Conservation (phyloP, 352 stramenopile species). For the Globisporangium parvum region DNA sequence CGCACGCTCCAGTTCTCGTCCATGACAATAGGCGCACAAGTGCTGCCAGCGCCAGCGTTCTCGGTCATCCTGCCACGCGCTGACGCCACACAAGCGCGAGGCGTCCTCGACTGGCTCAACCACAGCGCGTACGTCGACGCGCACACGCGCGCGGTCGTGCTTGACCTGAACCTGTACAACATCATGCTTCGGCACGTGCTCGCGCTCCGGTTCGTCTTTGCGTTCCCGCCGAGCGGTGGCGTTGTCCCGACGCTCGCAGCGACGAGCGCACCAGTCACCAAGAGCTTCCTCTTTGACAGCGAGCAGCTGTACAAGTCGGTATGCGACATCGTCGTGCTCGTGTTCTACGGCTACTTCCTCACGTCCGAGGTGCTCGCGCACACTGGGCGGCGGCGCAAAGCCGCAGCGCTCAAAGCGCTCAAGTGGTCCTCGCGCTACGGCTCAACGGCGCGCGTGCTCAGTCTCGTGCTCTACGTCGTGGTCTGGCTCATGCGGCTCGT, state of each 20-base stretch:
- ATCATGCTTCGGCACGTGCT: slow-evolving; percentile 36
- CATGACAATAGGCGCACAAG: slow-evolving; percentile 20
- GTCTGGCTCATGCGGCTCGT: slow-evolving; percentile 40
- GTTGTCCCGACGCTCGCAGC: slow-evolving; percentile 20
- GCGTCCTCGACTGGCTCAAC: slow-evolving; percentile 22
- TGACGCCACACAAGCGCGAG: slow-evolving; percentile 9
- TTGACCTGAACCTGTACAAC: slow-evolving; percentile 47
- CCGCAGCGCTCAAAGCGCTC: slow-evolving; percentile 12
- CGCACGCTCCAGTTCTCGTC: slow-evolving; percentile 33
- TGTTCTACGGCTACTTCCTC: slow-evolving; percentile 45
- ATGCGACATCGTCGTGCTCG: slow-evolving; percentile 24
- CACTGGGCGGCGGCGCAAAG: slow-evolving; percentile 18
- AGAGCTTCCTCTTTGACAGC: slow-evolving; percentile 30
- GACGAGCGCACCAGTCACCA: slow-evolving; percentile 28
- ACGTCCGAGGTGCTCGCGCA: slow-evolving; percentile 31
- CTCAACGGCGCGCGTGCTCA: slow-evolving; percentile 21
- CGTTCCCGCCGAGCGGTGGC: slow-evolving; percentile 36
- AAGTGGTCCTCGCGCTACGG: slow-evolving; percentile 26
- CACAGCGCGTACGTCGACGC: slow-evolving; percentile 29
- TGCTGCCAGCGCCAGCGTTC: slow-evolving; percentile 35
- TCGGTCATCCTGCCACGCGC: slow-evolving; percentile 30
- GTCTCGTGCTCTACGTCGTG: slow-evolving; percentile 27
- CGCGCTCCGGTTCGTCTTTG: slow-evolving; percentile 37
- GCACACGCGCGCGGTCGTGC: slow-evolving; percentile 31
- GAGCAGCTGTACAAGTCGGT: slow-evolving; percentile 21